Evolutionary conservation across 192 early-diverging fungal genomes (phyloP).

Genomic region (Obelidium mucronatum): DNA sequence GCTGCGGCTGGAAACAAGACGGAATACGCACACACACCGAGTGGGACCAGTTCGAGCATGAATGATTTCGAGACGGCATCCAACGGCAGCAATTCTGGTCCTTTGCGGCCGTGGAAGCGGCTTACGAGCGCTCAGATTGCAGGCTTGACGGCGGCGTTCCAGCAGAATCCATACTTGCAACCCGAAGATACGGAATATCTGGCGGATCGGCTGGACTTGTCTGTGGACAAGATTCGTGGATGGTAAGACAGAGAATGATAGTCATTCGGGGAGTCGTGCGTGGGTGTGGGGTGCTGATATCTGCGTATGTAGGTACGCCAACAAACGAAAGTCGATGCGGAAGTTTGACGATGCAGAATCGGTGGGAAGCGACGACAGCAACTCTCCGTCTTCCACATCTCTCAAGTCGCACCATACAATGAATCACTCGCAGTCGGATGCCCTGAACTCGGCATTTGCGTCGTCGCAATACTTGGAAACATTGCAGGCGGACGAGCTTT

Average conservation of each 20-base stretch:
- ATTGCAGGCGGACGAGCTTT: not conserved
- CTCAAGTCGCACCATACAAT: not conserved
- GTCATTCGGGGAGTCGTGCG: not conserved
- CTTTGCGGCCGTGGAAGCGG: not conserved
- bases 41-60: not conserved
- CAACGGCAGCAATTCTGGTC: not conserved
- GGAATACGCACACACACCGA: not conserved
- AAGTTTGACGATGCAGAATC: not conserved
- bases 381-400: not conserved
- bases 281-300: not conserved
- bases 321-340: not conserved
- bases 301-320: conserved; percentile 8
- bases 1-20: not conserved
- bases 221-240: not conserved
- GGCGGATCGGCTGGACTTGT: not conserved
- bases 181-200: not conserved
- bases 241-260: not conserved
- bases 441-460: not conserved
- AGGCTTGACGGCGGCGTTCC: not conserved
- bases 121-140: not conserved
- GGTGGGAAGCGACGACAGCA: not conserved
- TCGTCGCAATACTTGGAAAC: not conserved
- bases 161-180: not conserved
- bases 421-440: not conserved
- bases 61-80: not conserved